Evolutionary conservation across 2,329 filamentous ascomycete genomes (phyloP), one percentile per base, ranked within the genome.

Genomic region (Pseudogymnoascus verrucosus): DNA sequence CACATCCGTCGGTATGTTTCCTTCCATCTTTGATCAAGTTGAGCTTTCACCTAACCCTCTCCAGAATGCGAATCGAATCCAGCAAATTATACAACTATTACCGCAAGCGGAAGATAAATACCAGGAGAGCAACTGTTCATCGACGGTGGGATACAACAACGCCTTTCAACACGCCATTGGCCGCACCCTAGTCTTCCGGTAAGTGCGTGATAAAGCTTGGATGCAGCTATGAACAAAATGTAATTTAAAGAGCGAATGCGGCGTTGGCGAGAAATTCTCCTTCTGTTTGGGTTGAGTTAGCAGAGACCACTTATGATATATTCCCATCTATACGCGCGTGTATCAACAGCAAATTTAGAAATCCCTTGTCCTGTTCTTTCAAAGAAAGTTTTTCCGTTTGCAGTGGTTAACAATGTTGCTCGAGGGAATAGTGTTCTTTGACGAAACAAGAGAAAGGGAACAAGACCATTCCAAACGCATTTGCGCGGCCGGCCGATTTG

Each of bases 1-100:
- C 90, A 5, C 90, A 93, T 77, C 90, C 90, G 37, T 88, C 87
- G 66, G 84, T 86, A 77, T 65, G 83, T 77, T 62, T 31, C 31
- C 5, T 62, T 31, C 31, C 5, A 7, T 60, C 40, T n/a, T 63
- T 14, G 19, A 42, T 23, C 21, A 26, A 28, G 7, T 19, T 14
- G 19, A 5, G 23, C 51, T 16, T 57, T 8, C n/a, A 34, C 19
- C 67, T 72, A 31, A 73, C 51, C 37, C 64, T 28, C 23, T 36
- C 36, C 65, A 85, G 77, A 86, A 87, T 68, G 79, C 83, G 64
- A 84, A 84, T 64, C 78, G 89, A 21, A 82, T 89, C 64, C 78
- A 84, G 69, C 86, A 86, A 74, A 89, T 91, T 62, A 72, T 77
- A 63, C 80, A 85, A 67, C 91, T 84, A 83, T 70, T 88, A 72